Base-by-base conservation (phyloP, 1,284 basidiomycete genomes). In the Fomitopsis betulina region DNA sequence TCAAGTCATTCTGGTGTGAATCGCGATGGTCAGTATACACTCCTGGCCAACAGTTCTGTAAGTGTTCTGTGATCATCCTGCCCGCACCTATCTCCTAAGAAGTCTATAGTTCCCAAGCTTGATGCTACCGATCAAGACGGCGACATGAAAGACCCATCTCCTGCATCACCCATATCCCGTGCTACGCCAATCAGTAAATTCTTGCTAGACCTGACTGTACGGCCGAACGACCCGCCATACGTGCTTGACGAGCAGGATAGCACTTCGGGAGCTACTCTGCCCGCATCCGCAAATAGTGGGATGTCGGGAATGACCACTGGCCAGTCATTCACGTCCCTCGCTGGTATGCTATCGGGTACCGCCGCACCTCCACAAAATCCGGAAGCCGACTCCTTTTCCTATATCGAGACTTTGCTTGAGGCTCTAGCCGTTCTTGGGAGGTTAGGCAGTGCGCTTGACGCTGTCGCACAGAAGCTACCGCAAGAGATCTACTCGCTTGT, bases 1-100 rank as follows among this genome's bases (percentile, higher is more conserved):
- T 99, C 59, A 98, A 97, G 70, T 94, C 91, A 7, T 96, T 94
- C 72, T 98, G 95, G 86, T 96, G 92, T 70, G 96, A 99, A 64
- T 84, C 86, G 9, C 84, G 96, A 49, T 99, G 97, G 97, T 80
- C 84, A 27, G 75, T 89, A 0, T 98, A 98, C 72, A 76, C 79
- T 9, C 86, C 89, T 0, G 91, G 91, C 52, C 96, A 98, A 71
- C 82, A 85, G 56, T 72, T 75, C 9, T 80, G 95, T 95, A 67
- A 75, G 90, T 77, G 10, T 9, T 21, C 4, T 17, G 49, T 15
- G 30, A 37, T 9, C 5, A 6, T 35, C n/a, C 17, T 15, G 54
- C 9, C 32, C 9, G 54, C 54, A 8, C 37, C 12, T 33, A 39
- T 21, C 15, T 39, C 32, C 52, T 40, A 51, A 62, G 39, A 23